phyloP scores from a whole-genome alignment of 225 moss, liverwort and hornwort genomes.

The Sphagnum contortum region DNA sequence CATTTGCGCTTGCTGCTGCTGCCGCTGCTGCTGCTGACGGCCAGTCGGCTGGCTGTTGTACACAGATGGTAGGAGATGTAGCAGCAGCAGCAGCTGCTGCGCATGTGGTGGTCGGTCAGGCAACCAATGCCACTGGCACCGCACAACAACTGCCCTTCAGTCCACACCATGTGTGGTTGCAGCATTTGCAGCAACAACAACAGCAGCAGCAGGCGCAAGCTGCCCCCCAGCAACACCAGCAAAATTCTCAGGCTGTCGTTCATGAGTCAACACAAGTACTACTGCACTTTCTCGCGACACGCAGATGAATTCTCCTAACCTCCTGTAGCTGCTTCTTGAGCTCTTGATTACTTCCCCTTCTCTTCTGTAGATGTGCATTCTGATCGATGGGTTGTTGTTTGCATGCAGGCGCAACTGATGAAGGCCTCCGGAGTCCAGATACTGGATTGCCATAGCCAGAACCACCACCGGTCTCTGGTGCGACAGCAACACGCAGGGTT shows the following conservation, averaged over 20 bases:
- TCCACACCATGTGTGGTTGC: slow-evolving; percentile 86
- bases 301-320: background rate
- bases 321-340: no score
- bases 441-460: slow-evolving; percentile 24
- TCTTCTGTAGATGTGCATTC: slow-evolving; percentile 10
- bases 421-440: slow-evolving; percentile 11
- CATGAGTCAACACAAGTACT: slow-evolving; percentile 31
- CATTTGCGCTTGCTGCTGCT: slow-evolving; percentile 45
- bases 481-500: slow-evolving; percentile 28
- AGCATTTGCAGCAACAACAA: slow-evolving; percentile 76
- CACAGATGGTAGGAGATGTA: slow-evolving; percentile 2
- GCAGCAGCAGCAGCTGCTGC: slow-evolving; percentile 13
- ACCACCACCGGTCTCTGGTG: slow-evolving; percentile 21
- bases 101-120: slow-evolving; percentile 1
- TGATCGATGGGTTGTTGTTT: slow-evolving; percentile 19
- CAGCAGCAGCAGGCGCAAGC: slow-evolving; percentile 33
- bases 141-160: slow-evolving; percentile 34
- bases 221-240: slow-evolving; percentile 11
- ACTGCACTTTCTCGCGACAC: background rate
- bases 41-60: slow-evolving; percentile 16
- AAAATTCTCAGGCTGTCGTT: slow-evolving; percentile 23
- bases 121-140: background rate
- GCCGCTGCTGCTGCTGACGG: slow-evolving; percentile 2
- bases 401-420: slow-evolving; percentile 13
- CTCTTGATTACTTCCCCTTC: no score